These are phyloP conservation scores for Hyphodiscus hymeniophilus DNA, from an alignment of 495 filamentous ascomycete genomes.

Conservation along the genomic window DNA sequence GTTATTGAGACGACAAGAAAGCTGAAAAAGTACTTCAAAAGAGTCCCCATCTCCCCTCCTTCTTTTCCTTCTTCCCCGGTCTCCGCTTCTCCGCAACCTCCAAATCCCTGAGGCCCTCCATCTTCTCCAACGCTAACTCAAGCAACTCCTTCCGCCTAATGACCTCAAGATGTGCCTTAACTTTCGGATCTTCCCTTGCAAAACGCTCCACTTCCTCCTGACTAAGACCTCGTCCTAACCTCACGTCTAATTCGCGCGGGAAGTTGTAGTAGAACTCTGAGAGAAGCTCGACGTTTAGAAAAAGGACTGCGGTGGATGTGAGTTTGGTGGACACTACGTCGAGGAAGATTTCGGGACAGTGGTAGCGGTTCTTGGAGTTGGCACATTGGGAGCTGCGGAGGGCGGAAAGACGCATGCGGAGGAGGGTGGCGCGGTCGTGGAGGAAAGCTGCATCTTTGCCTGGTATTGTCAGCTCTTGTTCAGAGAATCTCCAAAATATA, in stretches of 20 bases:
- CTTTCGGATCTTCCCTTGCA: constrained; percentile 83
- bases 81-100: constrained; percentile 37
- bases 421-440: constrained; percentile 76
- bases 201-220: constrained; percentile 78
- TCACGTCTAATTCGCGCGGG: constrained; percentile 80
- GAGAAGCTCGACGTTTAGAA: constrained; percentile 94
- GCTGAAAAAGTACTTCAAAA: constrained; percentile 11
- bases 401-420: constrained; percentile 82
- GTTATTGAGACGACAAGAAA: too few relatives aligned
- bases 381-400: constrained; percentile 73
- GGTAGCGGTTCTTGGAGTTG: constrained; percentile 77
- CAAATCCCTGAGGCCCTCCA: constrained; percentile 75
- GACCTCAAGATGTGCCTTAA: constrained; percentile 81
- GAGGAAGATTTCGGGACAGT: constrained; percentile 95
- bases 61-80: not conserved
- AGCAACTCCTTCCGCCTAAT: constrained; percentile 87
- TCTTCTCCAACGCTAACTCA: constrained; percentile 87
- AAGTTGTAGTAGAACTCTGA: constrained; percentile 98
- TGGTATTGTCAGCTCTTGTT: constrained; percentile 24
- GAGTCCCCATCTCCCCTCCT: constrained; percentile 15
- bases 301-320: constrained; percentile 87
- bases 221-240: constrained; percentile 75
- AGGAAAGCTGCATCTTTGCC: constrained; percentile 91
- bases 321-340: constrained; percentile 95
- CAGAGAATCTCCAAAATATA: not conserved